phyloP scores from a whole-genome alignment of 2,329 filamentous ascomycete species.

The Botrytis byssoidea region DNA sequence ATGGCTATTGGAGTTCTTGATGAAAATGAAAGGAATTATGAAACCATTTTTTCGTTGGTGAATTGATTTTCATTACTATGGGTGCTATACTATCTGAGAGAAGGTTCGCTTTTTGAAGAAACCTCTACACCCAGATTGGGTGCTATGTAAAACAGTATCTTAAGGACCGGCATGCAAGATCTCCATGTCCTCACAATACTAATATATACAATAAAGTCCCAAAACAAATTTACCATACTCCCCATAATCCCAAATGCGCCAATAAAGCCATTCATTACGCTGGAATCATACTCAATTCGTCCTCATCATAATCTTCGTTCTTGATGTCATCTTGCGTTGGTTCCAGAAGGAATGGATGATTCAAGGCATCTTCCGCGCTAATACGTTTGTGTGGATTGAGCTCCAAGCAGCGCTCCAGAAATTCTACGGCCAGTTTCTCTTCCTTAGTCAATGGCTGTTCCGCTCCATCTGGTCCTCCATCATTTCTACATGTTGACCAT shows the following conservation, averaged over 20 bases:
- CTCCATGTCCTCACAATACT: constrained; percentile 16
- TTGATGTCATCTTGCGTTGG: constrained; percentile 47
- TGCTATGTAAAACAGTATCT: constrained; percentile 27
- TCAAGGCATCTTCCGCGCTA: constrained; percentile 70
- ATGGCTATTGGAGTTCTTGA: constrained; percentile 25
- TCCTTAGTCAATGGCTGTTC: constrained; percentile 57
- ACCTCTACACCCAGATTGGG: background rate
- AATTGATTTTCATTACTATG: constrained; percentile 23
- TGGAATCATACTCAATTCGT: constrained; percentile 20
- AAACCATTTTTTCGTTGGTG: constrained; percentile 18
- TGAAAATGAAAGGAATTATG: constrained; percentile 23
- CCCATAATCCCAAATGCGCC: constrained; percentile 11
- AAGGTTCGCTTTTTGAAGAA: background rate
- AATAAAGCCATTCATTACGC: constrained; percentile 11
- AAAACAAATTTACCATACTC: constrained; percentile 21
- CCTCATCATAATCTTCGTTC: constrained; percentile 49
- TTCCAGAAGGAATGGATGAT: constrained; percentile 65
- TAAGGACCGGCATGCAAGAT: constrained; percentile 19
- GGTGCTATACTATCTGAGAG: background rate
- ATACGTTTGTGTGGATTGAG: constrained; percentile 72
- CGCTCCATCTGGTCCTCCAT: constrained; percentile 51
- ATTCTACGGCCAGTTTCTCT: constrained; percentile 70
- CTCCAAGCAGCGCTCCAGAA: constrained; percentile 71
- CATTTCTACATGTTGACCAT: constrained; percentile 83
- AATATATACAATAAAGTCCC: constrained; percentile 27